A percentile compares a stretch with the other conserved stretches of the same genome.
Evolutionary conservation across 371 early-diverging fungal genomes (phyloP).

Genomic region (Zychaea mexicana): DNA sequence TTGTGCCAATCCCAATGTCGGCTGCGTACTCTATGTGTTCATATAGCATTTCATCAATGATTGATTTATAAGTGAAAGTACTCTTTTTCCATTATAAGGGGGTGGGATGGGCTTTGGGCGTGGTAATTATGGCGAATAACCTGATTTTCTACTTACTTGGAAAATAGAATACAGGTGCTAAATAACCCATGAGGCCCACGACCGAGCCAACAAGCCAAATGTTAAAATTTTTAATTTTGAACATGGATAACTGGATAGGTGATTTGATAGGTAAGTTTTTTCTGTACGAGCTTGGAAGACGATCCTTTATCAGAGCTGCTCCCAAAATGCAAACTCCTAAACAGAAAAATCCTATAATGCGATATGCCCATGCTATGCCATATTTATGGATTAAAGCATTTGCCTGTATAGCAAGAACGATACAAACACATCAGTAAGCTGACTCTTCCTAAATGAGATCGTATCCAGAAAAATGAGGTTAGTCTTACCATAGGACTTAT

Average conservation of each 20-base stretch:
- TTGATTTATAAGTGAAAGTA: too few species aligned
- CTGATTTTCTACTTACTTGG: conserved; percentile 26
- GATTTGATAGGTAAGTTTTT: conserved; percentile 21
- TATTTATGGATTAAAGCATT: neutral
- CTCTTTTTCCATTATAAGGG: too few species aligned
- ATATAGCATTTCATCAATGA: too few species aligned
- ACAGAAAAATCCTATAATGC: conserved; percentile 37
- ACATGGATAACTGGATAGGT: conserved; percentile 29
- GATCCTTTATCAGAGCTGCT: conserved; percentile 32
- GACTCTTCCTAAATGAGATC: conserved; percentile 3
- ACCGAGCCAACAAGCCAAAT: conserved; percentile 36
- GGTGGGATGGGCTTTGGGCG: too few species aligned
- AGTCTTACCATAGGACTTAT: conserved; percentile 38
- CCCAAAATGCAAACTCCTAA: conserved; percentile 35
- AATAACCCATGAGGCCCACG: conserved; percentile 35
- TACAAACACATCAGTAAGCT: conserved; percentile 40
- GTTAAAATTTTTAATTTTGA: conserved; percentile 28
- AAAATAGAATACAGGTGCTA: conserved; percentile 38
- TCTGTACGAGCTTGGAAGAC: conserved; percentile 23
- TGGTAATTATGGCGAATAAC: too few species aligned
- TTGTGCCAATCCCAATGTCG: conserved; percentile 19
- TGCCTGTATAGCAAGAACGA: conserved; percentile 25
- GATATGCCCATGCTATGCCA: conserved; percentile 20
- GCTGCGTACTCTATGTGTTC: conserved; percentile 36
- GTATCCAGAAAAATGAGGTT: neutral